Base-by-base conservation (phyloP, 2,329 filamentous ascomycete genomes). In the Leptographium galeiforme region DNA sequence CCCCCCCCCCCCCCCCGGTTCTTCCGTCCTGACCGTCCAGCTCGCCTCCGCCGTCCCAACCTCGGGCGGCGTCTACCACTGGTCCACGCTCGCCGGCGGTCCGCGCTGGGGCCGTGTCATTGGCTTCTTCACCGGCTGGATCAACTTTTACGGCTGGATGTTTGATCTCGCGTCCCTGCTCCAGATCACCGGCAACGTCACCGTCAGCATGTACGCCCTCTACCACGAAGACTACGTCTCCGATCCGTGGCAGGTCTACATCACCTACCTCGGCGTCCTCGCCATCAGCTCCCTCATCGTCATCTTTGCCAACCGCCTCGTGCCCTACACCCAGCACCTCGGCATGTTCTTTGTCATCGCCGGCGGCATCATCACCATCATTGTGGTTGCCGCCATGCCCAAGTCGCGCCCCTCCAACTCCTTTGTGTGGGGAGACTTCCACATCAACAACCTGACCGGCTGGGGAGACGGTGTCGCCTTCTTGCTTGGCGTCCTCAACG, bases 401-500 rank as follows among this genome's bases (percentile, higher is more conserved):
- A 63, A 63, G 47, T 59, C 63, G 12, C 72, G 81, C 63, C 76
- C 74, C 4, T 70, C 67, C 45, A 72, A 71, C 57, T 58, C 71
- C 33, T 76, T 75, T 34, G 76, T 82, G 10, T 83, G 78, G 78
- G 64, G 58, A 39, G 70, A 67, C 2, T 73, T 74, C 57, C 55
- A 64, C 6, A 68, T 71, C 58, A 71, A 74, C 55, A 76, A 76
- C 56, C 60, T 64, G 59, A 78, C 67, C 61, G 79, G 78, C 51
- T 77, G 65, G 77, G 68, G 59, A 59, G 70, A 78, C 46, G 79
- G 79, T 16, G 76, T 85, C n/a, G 79, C 80, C 2, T 85, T 85
- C 57, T 67, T 84, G 32, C 68, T 77, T 0, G 81, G 82, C 18
- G 82, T 85, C 63, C 70, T 85, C 30, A 85, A 84, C 59, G 82